Evolutionary conservation across 2,329 filamentous ascomycete species (phyloP).

Genomic region (Clathrospora elynae): DNA sequence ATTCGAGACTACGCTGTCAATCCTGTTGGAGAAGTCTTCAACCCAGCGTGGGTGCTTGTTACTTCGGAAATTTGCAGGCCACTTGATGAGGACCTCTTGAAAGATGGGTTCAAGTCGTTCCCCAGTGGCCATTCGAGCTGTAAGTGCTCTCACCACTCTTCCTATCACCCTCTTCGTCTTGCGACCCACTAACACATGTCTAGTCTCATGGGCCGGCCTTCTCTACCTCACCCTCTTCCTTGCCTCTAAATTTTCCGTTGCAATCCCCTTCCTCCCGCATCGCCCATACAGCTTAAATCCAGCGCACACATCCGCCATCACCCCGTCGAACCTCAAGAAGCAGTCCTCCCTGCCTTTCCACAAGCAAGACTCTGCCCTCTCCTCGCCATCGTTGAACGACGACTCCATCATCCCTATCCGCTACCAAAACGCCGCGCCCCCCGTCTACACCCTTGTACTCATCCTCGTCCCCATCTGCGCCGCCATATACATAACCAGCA

Average conservation of each 20-base stretch:
- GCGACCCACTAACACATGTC: background rate
- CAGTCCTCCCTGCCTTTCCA: conserved; percentile 29
- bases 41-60: conserved; percentile 69
- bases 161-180: background rate
- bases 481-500: conserved; percentile 81
- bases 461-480: conserved; percentile 72
- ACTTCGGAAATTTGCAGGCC: conserved; percentile 76
- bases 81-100: conserved; percentile 62
- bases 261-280: conserved; percentile 69
- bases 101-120: conserved; percentile 86
- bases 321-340: conserved; percentile 41
- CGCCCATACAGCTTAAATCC: conserved; percentile 56
- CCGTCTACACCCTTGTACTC: conserved; percentile 75
- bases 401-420: conserved; percentile 61
- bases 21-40: conserved; percentile 56
- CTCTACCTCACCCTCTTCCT: conserved; percentile 88
- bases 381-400: conserved; percentile 26
- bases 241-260: conserved; percentile 78
- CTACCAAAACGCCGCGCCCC: conserved; percentile 79
- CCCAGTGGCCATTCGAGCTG: conserved; percentile 76
- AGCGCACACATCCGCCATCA: conserved; percentile 54
- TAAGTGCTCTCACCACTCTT: conserved; percentile 42
- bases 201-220: conserved; percentile 75
- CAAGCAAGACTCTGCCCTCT: conserved; percentile 30
- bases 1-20: conserved; percentile 62